A percentile compares a stretch with the other conserved stretches of the same genome.
phyloP scores from a whole-genome alignment of 116 monocot species.

The Posidonia oceanica region DNA sequence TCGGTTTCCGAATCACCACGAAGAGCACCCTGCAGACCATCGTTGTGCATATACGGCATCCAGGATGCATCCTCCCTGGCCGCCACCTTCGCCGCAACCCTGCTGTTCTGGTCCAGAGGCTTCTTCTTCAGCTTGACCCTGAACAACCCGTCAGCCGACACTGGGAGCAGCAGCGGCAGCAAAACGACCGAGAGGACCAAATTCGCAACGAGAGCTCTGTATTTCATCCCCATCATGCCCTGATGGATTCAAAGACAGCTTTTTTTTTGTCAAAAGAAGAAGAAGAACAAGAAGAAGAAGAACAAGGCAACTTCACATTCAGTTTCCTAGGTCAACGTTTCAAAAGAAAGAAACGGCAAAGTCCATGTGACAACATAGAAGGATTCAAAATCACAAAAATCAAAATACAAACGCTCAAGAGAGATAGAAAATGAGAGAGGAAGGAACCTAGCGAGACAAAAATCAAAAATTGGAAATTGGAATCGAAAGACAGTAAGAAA shows the following conservation, averaged over 20 bases:
- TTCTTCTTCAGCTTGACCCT: constrained; percentile 51
- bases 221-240: background rate
- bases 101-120: constrained; percentile 17
- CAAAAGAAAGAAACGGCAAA: no score
- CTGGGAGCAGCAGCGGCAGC: constrained; percentile 11
- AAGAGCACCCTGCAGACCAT: constrained; percentile 5
- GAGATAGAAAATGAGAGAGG: no score
- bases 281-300: no score
- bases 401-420: no score
- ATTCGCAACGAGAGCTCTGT: background rate
- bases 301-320: no score
- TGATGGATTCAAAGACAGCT: background rate
- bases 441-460: no score
- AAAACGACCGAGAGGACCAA: constrained; percentile 19
- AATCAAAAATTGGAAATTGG: no score
- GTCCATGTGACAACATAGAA: no score
- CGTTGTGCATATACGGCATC: background rate
- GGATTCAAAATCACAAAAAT: no score
- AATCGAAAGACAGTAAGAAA: no score
- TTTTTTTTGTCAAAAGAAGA: no score
- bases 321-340: no score
- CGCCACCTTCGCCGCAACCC: constrained; percentile 10
- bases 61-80: constrained; percentile 7
- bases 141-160: constrained; percentile 29
- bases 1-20: constrained; percentile 14